Conservation (phyloP, 805 yeast species). For the Zygoascus ofunaensis region DNA sequence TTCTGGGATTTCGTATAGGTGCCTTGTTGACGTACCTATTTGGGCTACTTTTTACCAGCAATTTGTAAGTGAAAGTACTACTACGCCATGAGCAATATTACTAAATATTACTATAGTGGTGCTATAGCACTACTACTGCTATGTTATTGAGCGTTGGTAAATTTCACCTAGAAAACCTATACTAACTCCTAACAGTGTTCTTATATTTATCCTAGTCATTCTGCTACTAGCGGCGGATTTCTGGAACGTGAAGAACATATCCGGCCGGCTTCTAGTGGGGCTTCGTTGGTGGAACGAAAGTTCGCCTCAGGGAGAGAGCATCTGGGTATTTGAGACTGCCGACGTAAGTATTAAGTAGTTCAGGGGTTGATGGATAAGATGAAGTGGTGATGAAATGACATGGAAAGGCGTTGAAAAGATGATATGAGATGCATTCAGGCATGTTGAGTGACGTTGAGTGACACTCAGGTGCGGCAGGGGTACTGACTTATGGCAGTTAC, state of each 20-base stretch:
- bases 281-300: slow-evolving; percentile 94
- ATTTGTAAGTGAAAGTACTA: slow-evolving; percentile 32
- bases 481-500: no score
- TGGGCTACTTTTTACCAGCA: slow-evolving; percentile 58
- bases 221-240: slow-evolving; percentile 79
- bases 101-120: no score
- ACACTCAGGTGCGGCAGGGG: no score
- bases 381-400: no score
- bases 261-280: slow-evolving; percentile 86
- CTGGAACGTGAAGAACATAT: slow-evolving; percentile 85
- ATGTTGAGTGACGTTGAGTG: no score
- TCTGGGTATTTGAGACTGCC: slow-evolving; percentile 85
- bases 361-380: no score
- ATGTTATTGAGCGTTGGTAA: no score
- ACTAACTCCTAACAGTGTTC: slow-evolving; percentile 32
- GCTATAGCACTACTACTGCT: no score
- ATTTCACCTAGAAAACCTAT: no score
- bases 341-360: slow-evolving; percentile 35
- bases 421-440: no score
- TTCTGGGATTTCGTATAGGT: slow-evolving; percentile 48
- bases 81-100: no score
- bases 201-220: slow-evolving; percentile 71
- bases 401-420: no score
- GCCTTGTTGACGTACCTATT: slow-evolving; percentile 61
- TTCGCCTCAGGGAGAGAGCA: slow-evolving; percentile 49